phyloP scores from a whole-genome alignment of 1,284 basidiomycete genomes.

The Irpex sp. region DNA sequence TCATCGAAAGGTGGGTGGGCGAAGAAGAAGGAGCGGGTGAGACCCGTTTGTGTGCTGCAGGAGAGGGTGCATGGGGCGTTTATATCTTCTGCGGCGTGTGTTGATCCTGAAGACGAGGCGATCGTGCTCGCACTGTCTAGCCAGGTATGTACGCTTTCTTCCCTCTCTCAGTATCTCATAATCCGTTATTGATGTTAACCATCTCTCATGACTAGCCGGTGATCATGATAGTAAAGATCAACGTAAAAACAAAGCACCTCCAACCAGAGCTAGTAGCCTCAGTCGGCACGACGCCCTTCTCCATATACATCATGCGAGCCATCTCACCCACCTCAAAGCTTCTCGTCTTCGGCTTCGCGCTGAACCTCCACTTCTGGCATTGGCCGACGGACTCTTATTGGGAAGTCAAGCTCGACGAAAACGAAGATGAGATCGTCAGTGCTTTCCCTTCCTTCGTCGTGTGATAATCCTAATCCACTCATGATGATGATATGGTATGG shows the following conservation, averaged over 20 bases:
- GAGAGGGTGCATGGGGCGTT: slow-evolving; percentile 13
- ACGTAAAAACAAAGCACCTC: not conserved
- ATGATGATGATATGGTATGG: no score
- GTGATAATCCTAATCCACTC: no score
- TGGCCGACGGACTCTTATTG: slow-evolving; percentile 25
- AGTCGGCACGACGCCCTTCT: not conserved
- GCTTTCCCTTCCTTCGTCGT: no score
- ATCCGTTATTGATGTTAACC: not conserved
- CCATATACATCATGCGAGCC: slow-evolving; percentile 28
- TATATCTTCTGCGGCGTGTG: slow-evolving; percentile 27
- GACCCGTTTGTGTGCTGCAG: not conserved
- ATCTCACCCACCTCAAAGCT: slow-evolving; percentile 28
- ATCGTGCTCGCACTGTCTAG: slow-evolving; percentile 15
- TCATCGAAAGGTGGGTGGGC: not conserved
- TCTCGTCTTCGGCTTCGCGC: slow-evolving; percentile 29
- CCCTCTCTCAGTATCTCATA: no score
- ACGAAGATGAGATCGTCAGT: slow-evolving; percentile 29
- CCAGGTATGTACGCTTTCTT: not conserved
- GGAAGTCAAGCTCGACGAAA: slow-evolving; percentile 19
- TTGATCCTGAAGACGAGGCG: slow-evolving; percentile 18
- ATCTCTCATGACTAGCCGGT: not conserved
- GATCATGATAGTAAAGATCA: slow-evolving; percentile 4
- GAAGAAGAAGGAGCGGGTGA: no score
- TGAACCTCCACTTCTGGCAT: slow-evolving; percentile 29
- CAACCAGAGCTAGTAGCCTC: not conserved